Evolutionary conservation across 306 rosid genomes (phyloP), one percentile per base, ranked within the genome.

Genomic region (Quercus wislizeni): DNA sequence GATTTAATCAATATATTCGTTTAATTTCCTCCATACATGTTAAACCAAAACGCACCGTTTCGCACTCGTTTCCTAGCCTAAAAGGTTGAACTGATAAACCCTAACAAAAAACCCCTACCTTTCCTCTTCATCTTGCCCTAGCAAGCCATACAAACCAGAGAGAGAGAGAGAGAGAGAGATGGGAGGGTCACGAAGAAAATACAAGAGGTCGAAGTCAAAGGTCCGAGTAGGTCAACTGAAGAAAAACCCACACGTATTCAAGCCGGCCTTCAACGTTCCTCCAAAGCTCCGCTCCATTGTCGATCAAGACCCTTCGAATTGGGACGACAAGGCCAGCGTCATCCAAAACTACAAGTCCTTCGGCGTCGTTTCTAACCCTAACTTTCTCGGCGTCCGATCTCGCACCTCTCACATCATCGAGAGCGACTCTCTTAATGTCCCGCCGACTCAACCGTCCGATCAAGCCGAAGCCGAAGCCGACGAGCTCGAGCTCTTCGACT

Each of bases 121-220:
- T 57, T 62, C 83, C 5, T 30, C 56, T 56, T 74, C 68, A 9
- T 7, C 6, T 65, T 20, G 82, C 65, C 83, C 86, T 58, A 70
- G 46, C 0, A 41, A 71, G 78, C 78, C 71, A 69, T 3, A 55
- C 21, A 33, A 23, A 6, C 33, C 46, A 69, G 76, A 52, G 68
- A 69, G n/a, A n/a, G n/a, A n/a, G n/a, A n/a, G n/a, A n/a, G n/a
- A n/a, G n/a, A n/a, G n/a, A 7, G 75, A 75, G 75, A 94, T 92
- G 99, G 97, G 97, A 85, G 73, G 99, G 11, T 95, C 99, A 41
- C 88, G 99, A 83, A 91, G 96, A 76, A 95, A 95, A 82, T 90
- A 87, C 78, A 89, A 92, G 94, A 83, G 61, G 71, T 91, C 91
- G 2, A 84, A 90, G 56, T 0, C 92, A 0, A 95, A 95, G 84